Percentiles rank a stretch among this genome's conserved stretches.
Evolutionary conservation across 176 grass and related monocot genomes (phyloP).

Genomic region (Aechmea fasciata): DNA sequence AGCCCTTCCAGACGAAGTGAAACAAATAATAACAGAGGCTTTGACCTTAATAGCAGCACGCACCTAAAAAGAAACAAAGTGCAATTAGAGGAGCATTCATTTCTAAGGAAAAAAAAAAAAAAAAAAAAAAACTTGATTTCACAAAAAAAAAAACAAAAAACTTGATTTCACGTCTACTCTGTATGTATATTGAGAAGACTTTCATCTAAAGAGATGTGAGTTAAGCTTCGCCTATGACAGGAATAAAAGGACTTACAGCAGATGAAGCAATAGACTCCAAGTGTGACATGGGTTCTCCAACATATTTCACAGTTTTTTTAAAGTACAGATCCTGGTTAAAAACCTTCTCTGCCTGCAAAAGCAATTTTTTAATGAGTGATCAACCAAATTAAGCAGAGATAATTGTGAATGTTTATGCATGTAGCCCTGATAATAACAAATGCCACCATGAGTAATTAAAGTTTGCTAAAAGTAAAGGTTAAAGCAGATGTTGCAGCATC

Average conservation of each 20-base stretch:
- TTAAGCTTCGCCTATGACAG: conserved; percentile 7
- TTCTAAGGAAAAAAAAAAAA: too few relatives aligned
- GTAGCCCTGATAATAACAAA: neutral
- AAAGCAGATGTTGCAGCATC: neutral
- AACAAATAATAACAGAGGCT: conserved; percentile 92
- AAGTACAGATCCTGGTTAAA: conserved; percentile 99
- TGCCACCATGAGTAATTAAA: neutral
- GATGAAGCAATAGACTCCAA: conserved; percentile 98
- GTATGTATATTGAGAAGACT: too few relatives aligned
- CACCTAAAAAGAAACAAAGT: conserved; percentile 39
- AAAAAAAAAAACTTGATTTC: too few relatives aligned
- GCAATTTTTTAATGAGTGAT: neutral
- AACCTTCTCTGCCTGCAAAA: conserved; percentile 89
- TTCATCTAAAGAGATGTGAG: neutral
- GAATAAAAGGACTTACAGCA: conserved; percentile 38
- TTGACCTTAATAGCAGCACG: conserved; percentile 97
- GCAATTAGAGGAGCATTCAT: neutral
- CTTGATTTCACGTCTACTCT: too few relatives aligned
- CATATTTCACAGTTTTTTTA: conserved; percentile 87
- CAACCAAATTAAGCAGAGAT: conserved; percentile 2
- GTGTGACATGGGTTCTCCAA: conserved; percentile 96
- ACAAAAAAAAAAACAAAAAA: too few relatives aligned
- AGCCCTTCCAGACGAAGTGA: conserved; percentile 95
- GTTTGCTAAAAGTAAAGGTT: neutral
- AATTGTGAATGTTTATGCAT: neutral